A percentile compares a stretch with the other conserved stretches of the same genome.
phyloP scores from a whole-genome alignment of 2,329 filamentous ascomycete species.

The Phaeomoniella chlamydospora region DNA sequence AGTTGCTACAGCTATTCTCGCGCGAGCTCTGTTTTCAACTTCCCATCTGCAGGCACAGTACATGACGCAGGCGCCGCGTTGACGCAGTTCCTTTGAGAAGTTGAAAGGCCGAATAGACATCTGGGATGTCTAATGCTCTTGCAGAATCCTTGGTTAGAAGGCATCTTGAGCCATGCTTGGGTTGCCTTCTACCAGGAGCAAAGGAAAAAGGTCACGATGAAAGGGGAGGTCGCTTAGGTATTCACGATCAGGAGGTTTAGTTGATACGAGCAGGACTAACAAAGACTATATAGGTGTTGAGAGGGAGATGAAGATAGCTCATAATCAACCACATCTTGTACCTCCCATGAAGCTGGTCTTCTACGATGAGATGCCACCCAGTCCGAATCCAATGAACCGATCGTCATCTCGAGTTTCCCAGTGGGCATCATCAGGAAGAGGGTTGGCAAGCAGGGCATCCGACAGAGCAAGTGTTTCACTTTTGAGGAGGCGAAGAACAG shows the following conservation, averaged over 20 bases:
- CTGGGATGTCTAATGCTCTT: background rate
- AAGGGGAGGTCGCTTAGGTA: background rate
- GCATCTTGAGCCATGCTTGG: background rate
- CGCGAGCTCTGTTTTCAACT: background rate
- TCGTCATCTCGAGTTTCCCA: constrained; percentile 20
- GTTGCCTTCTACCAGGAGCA: background rate
- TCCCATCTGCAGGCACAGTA: background rate
- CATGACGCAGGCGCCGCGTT: background rate
- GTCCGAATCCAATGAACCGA: constrained; percentile 14
- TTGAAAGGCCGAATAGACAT: background rate
- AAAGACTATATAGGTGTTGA: constrained; percentile 17
- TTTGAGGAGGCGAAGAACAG: constrained; percentile 20
- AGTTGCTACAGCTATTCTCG: background rate
- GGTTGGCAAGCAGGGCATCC: constrained; percentile 22
- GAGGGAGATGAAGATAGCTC: constrained; percentile 27
- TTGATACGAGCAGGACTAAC: background rate
- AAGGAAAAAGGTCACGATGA: background rate
- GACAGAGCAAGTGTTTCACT: constrained; percentile 24
- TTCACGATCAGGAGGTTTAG: background rate
- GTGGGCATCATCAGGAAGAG: constrained; percentile 23
- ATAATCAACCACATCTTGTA: constrained; percentile 29
- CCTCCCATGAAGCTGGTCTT: constrained; percentile 29
- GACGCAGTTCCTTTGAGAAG: background rate
- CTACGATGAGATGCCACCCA: constrained; percentile 23
- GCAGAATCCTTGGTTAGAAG: background rate